These are phyloP conservation scores for Alternaria brassicae DNA, from an alignment of 2,329 filamentous ascomycete genomes.

Conservation along the genomic window DNA sequence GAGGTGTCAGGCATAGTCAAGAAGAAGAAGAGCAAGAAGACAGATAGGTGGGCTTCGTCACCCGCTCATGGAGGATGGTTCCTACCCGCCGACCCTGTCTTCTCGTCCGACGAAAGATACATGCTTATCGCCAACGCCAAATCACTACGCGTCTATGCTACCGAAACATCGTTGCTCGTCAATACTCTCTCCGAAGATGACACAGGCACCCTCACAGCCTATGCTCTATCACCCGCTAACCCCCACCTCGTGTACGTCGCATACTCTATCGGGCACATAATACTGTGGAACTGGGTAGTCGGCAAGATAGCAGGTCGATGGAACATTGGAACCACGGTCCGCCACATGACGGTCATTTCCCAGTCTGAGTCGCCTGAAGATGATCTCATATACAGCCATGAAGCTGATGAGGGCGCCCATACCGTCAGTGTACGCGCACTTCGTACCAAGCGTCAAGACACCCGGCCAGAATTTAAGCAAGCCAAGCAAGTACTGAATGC, in stretches of 20 bases:
- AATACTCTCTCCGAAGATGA: constrained; percentile 67
- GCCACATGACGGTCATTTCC: constrained; percentile 41
- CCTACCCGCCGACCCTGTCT: constrained; percentile 62
- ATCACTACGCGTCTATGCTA: constrained; percentile 81
- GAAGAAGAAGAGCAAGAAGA: constrained; percentile 31
- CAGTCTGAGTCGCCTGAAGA: constrained; percentile 21
- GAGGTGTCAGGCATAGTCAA: constrained; percentile 14
- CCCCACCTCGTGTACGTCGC: constrained; percentile 62
- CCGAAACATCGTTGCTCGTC: constrained; percentile 79
- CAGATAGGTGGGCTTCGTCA: constrained; percentile 49
- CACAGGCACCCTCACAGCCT: constrained; percentile 57
- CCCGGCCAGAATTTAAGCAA: constrained; percentile 30
- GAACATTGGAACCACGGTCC: constrained; percentile 50
- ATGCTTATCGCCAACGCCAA: constrained; percentile 77
- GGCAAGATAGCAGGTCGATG: constrained; percentile 55
- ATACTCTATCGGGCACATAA: constrained; percentile 59
- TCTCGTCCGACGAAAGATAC: constrained; percentile 65
- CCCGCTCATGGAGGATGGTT: constrained; percentile 63
- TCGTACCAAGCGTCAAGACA: constrained; percentile 35
- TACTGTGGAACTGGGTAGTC: constrained; percentile 66
- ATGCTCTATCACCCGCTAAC: constrained; percentile 60
- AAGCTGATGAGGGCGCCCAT: constrained; percentile 20
- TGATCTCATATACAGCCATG: neutral
- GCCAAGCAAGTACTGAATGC: constrained; percentile 50
- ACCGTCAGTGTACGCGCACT: constrained; percentile 49